Base-by-base conservation (phyloP, 495 filamentous ascomycete genomes). In the Saxophila tyrrhenica region DNA sequence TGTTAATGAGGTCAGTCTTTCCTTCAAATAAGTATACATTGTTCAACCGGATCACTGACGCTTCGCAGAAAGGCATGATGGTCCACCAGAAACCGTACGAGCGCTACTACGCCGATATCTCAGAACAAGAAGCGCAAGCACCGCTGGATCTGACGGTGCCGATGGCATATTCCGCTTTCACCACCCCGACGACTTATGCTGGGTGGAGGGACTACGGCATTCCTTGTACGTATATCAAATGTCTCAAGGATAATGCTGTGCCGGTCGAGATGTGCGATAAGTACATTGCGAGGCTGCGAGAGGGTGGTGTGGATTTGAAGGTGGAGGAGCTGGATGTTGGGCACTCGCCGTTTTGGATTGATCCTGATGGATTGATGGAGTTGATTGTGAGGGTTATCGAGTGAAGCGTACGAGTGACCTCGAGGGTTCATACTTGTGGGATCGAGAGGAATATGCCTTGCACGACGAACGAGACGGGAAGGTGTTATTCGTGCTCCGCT, bases 201-300 rank as follows among this genome's bases (percentile, higher is more conserved):
- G 45, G 45, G 3, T 48, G 45, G 45, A 48, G 20, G 17, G 45
- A 48, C 45, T 48, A 48, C 21, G 45, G 45, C 45, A 23, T 48
- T 17, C 45, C 45, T 15, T 23, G 20, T 23, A 48, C 45, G 11
- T 48, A 24, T 48, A 48, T 48, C 23, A 23, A 9, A 48, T 48
- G 45, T 20, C 20, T 24, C 10, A 23, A 48, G 20, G 45, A 48
- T 17, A 25, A 13, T n/a, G 45, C 45, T 13, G 10, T 48, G 19
- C 10, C 45, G 7, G 21, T 3, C 3, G 45, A 48, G 13, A 24
- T 48, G 45, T 48, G 45, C 45, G 45, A 48, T 11, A 3, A 3
- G 13, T 48, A 48, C 23, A 48, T 48, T 11, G 17, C 3, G 20
- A 13, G 45, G 23, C 3, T 48, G 23, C 19, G 20, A 20, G 45